Evolutionary conservation across 2,329 filamentous ascomycete genomes (phyloP), one percentile per base, ranked within the genome.

Genomic region (Pseudopyricularia javanii): DNA sequence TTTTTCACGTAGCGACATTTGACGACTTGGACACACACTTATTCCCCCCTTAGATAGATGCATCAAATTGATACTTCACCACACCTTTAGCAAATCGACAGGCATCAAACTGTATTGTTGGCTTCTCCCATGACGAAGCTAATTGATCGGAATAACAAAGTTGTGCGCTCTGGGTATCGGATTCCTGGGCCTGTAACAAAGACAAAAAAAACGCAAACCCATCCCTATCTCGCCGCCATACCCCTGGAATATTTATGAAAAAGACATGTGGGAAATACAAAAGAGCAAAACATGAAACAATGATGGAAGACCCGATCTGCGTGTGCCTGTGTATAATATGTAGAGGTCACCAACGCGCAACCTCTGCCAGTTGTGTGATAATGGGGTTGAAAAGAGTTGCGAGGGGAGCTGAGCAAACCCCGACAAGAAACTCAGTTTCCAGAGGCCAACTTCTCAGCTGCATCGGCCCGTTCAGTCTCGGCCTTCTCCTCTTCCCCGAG

Each of bases 151-250:
- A 45, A 45, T 45, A 45, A 45, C 40, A 5, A 30, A 30, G 28
- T 4, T 30, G 28, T 30, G 9, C 40, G 40, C 40, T 45, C 15
- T 45, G 40, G 40, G 40, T 45, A 45, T 45, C 40, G 40, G 20
- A 45, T 45, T 45, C 40, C 40, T 45, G 22, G 17, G 12, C 15
- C 24, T 7, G 4, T 35, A 24, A 26, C 24, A 12, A 45, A 45
- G 24, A 11, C 78, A 62, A 82, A 89, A 56, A 80, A 86, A 68
- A 84, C 89, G 65, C 72, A 76, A 63, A 57, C 58, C 40, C 40
- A 12, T 17, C n/a, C 20, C 37, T 1, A 22, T 11, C 40, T 26
- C 24, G 40, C 22, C 40, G 12, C 40, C 40, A 7, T 24, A 20
- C 33, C 40, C 22, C 40, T 7, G 24, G 40, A 11, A 45, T 15